Evolutionary conservation across 139 green algal genomes (phyloP).

Genomic region (Ulvella scutata): DNA sequence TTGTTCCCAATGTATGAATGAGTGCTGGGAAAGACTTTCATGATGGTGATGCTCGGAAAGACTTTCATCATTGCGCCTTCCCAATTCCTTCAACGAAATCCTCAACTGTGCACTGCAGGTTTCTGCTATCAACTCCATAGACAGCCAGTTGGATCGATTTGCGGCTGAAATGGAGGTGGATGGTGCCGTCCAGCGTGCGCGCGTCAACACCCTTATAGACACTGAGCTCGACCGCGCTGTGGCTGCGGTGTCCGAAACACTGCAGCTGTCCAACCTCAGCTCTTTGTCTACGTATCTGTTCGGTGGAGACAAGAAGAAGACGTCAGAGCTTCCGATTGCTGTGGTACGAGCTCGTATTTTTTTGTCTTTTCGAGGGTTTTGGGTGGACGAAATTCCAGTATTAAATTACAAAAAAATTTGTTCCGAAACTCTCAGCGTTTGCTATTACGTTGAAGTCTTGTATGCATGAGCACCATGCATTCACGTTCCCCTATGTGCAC

Average conservation of each 20-base stretch:
- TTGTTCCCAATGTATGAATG: too few species aligned
- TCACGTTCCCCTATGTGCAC: too few species aligned
- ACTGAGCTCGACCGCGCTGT: slow-evolving; percentile 26
- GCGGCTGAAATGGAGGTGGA: slow-evolving; percentile 61
- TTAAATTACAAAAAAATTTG: too few species aligned
- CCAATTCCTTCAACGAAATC: background rate
- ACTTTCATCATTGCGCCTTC: too few species aligned
- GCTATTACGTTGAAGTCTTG: too few species aligned
- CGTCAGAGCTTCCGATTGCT: background rate
- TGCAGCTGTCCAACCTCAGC: slow-evolving; percentile 57
- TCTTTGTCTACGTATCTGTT: slow-evolving; percentile 47
- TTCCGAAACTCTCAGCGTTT: too few species aligned
- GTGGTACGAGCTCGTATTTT: too few species aligned
- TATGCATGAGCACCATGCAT: too few species aligned
- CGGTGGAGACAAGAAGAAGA: slow-evolving; percentile 11
- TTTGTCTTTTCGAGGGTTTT: too few species aligned
- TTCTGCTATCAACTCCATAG: slow-evolving; percentile 33
- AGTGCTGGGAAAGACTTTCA: too few species aligned
- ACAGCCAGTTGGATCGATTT: slow-evolving; percentile 53
- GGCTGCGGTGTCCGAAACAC: slow-evolving; percentile 38
- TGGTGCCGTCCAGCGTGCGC: slow-evolving; percentile 33
- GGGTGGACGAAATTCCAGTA: too few species aligned
- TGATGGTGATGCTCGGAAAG: background rate
- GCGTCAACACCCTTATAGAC: slow-evolving; percentile 21
- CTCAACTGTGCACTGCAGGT: slow-evolving; percentile 13